Conservation (phyloP, 2,329 filamentous ascomycete species). For the Pseudocercospora ulei region DNA sequence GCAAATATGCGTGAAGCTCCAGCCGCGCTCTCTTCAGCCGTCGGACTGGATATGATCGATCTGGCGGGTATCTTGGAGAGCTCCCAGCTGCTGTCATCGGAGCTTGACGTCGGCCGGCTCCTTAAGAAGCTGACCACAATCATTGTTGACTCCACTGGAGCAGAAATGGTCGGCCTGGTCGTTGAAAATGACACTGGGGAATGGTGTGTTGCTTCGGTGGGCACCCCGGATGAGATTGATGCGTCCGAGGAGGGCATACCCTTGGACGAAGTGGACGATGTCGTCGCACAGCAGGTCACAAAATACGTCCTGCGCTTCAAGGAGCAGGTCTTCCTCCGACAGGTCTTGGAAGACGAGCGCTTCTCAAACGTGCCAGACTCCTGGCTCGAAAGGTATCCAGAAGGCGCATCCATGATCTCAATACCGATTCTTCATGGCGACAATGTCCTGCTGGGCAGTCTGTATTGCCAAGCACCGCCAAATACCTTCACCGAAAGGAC, state of each 20-base stretch:
- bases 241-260: slow-evolving; percentile 58
- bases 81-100: slow-evolving; percentile 69
- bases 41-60: slow-evolving; percentile 68
- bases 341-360: slow-evolving; percentile 63
- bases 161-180: slow-evolving; percentile 62
- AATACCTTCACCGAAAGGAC: slow-evolving; percentile 66
- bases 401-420: slow-evolving; percentile 66
- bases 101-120: slow-evolving; percentile 63
- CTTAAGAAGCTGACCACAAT: slow-evolving; percentile 74
- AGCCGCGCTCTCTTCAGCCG: slow-evolving; percentile 47
- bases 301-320: slow-evolving; percentile 67
- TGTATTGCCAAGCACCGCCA: slow-evolving; percentile 66
- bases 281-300: slow-evolving; percentile 67
- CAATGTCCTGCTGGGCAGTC: slow-evolving; percentile 59
- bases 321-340: slow-evolving; percentile 63
- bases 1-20: slow-evolving; percentile 30
- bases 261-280: slow-evolving; percentile 52
- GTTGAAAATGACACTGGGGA: slow-evolving; percentile 56
- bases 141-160: slow-evolving; percentile 67
- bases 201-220: slow-evolving; percentile 66
- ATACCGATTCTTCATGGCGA: slow-evolving; percentile 66
- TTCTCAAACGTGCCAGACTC: slow-evolving; percentile 64
- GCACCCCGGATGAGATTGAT: slow-evolving; percentile 60
- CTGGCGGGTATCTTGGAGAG: slow-evolving; percentile 67
- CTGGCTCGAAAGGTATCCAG: slow-evolving; percentile 59